phyloP scores from a whole-genome alignment of 345 rosid genomes.

The Eutrema japonicum region DNA sequence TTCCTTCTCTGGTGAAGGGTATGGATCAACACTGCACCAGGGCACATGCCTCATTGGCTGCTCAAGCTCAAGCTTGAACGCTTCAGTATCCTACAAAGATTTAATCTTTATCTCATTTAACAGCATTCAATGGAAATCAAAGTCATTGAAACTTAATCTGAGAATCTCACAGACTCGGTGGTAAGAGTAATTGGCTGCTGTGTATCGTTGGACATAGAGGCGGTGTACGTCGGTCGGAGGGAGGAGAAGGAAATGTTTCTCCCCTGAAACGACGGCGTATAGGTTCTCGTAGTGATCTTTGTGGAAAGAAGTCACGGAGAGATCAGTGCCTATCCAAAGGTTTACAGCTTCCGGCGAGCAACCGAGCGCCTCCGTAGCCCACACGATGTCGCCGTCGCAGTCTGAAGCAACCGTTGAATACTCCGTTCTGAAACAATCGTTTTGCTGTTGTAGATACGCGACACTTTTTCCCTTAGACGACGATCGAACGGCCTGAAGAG shows the following conservation, averaged over 20 bases:
- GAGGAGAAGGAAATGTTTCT: conserved; percentile 81
- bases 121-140: conserved; percentile 3
- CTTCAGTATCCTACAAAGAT: conserved; percentile 53
- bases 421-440: conserved; percentile 81
- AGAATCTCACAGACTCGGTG: conserved; percentile 37
- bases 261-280: conserved; percentile 79
- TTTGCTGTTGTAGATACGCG: conserved; percentile 83
- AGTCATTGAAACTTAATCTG: conserved; percentile 34
- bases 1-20: conserved; percentile 54
- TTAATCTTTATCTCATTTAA: conserved; percentile 23
- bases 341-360: conserved; percentile 88
- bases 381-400: conserved; percentile 64
- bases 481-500: conserved; percentile 53
- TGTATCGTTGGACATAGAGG: conserved; percentile 66
- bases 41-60: conserved; percentile 65
- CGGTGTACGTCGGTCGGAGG: conserved; percentile 91
- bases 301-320: conserved; percentile 78
- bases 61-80: conserved; percentile 67
- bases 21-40: conserved; percentile 87
- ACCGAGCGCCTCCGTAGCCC: conserved; percentile 86
- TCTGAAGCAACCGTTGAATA: conserved; percentile 56
- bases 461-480: conserved; percentile 42
- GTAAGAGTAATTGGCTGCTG: conserved; percentile 68
- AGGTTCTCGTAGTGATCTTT: conserved; percentile 94
- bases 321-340: conserved; percentile 83